phyloP scores from a whole-genome alignment of 1,139 yeast species.

The Lodderomyces pseudojiufengensis region DNA sequence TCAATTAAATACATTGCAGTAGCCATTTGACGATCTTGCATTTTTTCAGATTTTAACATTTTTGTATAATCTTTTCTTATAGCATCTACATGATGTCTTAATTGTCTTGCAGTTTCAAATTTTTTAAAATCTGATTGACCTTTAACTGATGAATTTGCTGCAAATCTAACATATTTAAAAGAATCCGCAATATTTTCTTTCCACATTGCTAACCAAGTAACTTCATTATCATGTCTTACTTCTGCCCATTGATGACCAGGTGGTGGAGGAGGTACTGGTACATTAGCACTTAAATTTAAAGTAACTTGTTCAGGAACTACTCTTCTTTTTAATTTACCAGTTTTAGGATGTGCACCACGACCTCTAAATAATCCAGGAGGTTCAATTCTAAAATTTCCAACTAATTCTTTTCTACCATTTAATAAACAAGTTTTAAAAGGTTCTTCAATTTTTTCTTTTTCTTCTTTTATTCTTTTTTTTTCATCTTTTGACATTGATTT shows the following conservation, averaged over 20 bases:
- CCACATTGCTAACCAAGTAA: conserved; percentile 98
- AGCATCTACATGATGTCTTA: conserved; percentile 65
- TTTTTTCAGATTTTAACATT: conserved; percentile 67
- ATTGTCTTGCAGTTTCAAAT: conserved; percentile 87
- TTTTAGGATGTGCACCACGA: conserved; percentile 95
- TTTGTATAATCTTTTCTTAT: conserved; percentile 74
- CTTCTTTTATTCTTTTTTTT: conserved; percentile 68
- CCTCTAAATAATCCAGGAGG: conserved; percentile 97
- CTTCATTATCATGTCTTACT: conserved; percentile 81
- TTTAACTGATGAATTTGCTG: conserved; percentile 85
- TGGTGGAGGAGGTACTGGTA: conserved; percentile 77
- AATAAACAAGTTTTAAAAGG: conserved; percentile 75
- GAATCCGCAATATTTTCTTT: conserved; percentile 84
- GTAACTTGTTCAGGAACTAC: conserved; percentile 89
- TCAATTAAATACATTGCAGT: conserved; percentile 93
- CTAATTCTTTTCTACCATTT: conserved; percentile 87
- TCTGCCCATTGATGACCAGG: conserved; percentile 91
- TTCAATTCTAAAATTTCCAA: conserved; percentile 90
- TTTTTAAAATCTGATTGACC: conserved; percentile 90
- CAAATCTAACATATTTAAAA: conserved; percentile 84
- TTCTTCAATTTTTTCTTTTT: conserved; percentile 73
- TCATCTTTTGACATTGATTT: conserved; percentile 65
- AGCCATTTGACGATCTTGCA: conserved; percentile 89
- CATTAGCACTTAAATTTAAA: conserved; percentile 72
- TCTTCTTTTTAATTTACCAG: conserved; percentile 81